Evolutionary conservation across 1,284 basidiomycete genomes (phyloP).

Genomic region (Apiotrichum sp.): DNA sequence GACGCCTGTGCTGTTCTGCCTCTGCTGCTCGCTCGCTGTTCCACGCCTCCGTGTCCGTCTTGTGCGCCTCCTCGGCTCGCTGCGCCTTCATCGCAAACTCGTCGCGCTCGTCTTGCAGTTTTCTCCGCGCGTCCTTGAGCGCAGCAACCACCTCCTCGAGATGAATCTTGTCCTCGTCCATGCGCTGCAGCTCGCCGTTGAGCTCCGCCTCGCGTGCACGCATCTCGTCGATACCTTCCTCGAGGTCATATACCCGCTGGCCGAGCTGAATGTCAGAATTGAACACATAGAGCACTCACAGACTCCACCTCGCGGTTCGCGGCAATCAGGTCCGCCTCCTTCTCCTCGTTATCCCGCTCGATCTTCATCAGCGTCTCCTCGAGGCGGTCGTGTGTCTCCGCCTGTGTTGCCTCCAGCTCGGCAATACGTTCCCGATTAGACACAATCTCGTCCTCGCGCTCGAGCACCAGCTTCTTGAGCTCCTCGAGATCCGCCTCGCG

Average conservation of each 20-base stretch:
- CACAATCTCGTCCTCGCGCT: constrained; percentile 36
- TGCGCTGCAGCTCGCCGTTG: constrained; percentile 46
- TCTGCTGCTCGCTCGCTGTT: constrained; percentile 47
- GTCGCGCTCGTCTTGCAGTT: constrained; percentile 52
- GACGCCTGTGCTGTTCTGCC: constrained; percentile 43
- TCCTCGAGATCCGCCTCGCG: constrained; percentile 39
- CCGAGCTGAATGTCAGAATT: constrained; percentile 29
- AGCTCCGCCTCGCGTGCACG: constrained; percentile 56
- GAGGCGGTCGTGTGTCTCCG: constrained; percentile 40
- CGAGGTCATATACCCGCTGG: constrained; percentile 46
- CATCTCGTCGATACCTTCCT: constrained; percentile 56
- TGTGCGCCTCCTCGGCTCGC: constrained; percentile 47
- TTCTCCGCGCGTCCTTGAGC: constrained; percentile 63
- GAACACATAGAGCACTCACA: constrained; percentile 22
- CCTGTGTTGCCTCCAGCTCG: constrained; percentile 37
- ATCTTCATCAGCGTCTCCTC: constrained; percentile 41
- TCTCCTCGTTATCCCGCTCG: constrained; percentile 41
- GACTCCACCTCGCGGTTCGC: constrained; percentile 69
- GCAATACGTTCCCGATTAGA: constrained; percentile 30
- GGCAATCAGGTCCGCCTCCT: constrained; percentile 45
- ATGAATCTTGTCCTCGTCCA: constrained; percentile 58
- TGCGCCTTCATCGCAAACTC: constrained; percentile 63
- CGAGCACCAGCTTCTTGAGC: constrained; percentile 26
- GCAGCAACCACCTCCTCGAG: constrained; percentile 64
- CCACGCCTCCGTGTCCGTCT: constrained; percentile 37